Conservation (phyloP, 1,139 yeast species). For the Yamadazyma sp. region DNA sequence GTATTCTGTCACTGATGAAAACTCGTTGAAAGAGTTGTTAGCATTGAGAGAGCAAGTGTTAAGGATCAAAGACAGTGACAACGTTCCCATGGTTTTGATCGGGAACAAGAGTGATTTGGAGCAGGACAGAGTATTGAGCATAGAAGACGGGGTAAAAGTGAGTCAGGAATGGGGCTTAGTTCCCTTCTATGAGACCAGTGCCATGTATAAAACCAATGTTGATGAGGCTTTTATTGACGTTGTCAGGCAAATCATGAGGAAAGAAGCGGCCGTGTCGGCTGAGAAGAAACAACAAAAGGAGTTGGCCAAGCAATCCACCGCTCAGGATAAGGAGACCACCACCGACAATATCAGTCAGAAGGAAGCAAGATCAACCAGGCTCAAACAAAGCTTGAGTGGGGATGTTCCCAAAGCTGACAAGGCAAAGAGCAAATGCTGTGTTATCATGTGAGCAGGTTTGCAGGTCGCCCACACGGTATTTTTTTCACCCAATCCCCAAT, state of each 20-base stretch:
- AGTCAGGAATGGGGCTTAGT: constrained; percentile 87
- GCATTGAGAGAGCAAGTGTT: constrained; percentile 86
- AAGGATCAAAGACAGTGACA: constrained; percentile 77
- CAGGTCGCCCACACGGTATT: too few species aligned
- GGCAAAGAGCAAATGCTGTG: constrained; percentile 17
- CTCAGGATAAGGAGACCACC: constrained; percentile 8
- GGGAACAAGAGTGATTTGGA: constrained; percentile 87
- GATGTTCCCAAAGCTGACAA: constrained; percentile 13
- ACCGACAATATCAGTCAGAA: constrained; percentile 11
- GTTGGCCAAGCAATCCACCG: constrained; percentile 29
- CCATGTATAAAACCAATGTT: constrained; percentile 86
- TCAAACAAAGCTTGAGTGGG: constrained; percentile 17
- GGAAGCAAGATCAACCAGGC: constrained; percentile 13
- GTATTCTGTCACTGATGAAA: constrained; percentile 85
- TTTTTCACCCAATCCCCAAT: not conserved
- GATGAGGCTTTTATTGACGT: constrained; percentile 88
- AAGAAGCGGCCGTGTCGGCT: constrained; percentile 55
- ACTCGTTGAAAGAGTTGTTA: constrained; percentile 77
- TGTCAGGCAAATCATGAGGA: constrained; percentile 83
- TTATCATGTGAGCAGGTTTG: constrained; percentile 14
- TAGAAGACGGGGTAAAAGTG: constrained; percentile 78
- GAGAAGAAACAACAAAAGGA: constrained; percentile 50
- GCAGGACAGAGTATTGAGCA: constrained; percentile 71
- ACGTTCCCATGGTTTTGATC: constrained; percentile 82
- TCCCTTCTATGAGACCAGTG: constrained; percentile 92